Base-by-base conservation (phyloP, 2,329 filamentous ascomycete species). In the Pseudogymnoascus sp. region DNA sequence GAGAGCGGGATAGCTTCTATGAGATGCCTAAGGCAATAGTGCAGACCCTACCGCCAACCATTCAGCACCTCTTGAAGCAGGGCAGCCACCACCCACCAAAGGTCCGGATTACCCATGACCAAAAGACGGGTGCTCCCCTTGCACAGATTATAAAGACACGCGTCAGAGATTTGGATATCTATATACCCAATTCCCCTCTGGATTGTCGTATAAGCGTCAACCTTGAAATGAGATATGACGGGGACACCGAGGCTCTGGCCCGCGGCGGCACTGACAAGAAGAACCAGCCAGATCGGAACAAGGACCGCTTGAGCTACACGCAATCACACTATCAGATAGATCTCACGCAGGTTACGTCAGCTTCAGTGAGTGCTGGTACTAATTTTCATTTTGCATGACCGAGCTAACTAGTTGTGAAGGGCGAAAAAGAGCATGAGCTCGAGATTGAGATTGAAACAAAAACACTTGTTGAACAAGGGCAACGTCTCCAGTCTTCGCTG, bases 121-220 rank as follows among this genome's bases (percentile, higher is more conserved):
- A 89, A 72, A 88, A 88, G 70, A 90, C 85, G 0, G 82, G 83
- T 26, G 80, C 87, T 64, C 77, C 93, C 2, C 76, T 93, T 10
- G 88, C 87, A 64, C 92, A 90, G 74, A 97, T 99, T 70, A 86
- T 99, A 75, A 99, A 99, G 78, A 86, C 88, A 26, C 86, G 92
- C n/a, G 82, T 97, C 13, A 87, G 85, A 26, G 92, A 99, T 73
- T 78, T 97, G n/a, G 89, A 96, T 70, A 83, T 99, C 17, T 88
- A 89, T 75, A 89, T 91, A 69, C 93, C 95, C 0, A 79, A 80
- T 60, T 84, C 83, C 7, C 84, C 85, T 2, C 90, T 97, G 71
- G 95, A 99, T 76, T 96, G 92, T 76, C 90, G 95, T 10, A 88
- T 99, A 68, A 96, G 91, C 70, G 87, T 99, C 72, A 97, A 96